Evolutionary conservation across 176 grass and related monocot species (phyloP).

Genomic region (Ampelocalamus luodianensis): DNA sequence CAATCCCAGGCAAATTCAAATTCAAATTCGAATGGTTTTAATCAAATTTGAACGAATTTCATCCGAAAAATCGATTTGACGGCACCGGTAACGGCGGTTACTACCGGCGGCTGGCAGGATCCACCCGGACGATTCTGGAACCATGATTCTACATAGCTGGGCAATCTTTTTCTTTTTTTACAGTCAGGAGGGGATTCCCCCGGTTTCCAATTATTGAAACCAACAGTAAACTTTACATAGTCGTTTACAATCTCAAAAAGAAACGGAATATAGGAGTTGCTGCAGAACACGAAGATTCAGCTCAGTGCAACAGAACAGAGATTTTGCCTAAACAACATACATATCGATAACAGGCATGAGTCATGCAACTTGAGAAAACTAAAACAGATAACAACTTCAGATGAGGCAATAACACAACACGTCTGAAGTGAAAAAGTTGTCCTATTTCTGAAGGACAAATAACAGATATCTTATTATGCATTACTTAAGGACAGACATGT

Average conservation of each 20-base stretch:
- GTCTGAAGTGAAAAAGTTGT: not conserved
- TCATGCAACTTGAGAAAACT: not conserved
- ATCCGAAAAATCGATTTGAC: no score
- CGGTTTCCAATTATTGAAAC: not conserved
- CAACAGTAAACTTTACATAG: not conserved
- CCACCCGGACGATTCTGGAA: no score
- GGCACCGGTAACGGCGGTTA: no score
- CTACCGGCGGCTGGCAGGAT: no score
- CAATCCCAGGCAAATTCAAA: no score
- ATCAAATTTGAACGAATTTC: no score
- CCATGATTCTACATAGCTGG: not conserved
- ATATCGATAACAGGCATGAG: not conserved
- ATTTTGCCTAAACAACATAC: not conserved
- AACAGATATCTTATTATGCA: not conserved
- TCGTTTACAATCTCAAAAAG: not conserved
- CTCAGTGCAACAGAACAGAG: not conserved
- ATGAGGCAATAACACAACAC: not conserved
- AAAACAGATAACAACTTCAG: not conserved
- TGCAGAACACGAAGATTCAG: not conserved
- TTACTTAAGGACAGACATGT: conserved; percentile 11
- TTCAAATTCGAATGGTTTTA: no score
- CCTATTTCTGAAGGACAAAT: conserved; percentile 21
- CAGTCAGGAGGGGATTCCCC: not conserved
- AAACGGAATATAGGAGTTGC: not conserved
- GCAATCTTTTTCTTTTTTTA: not conserved